Evolutionary conservation across 2,329 filamentous ascomycete genomes (phyloP).

Genomic region (Endothia cerciana): DNA sequence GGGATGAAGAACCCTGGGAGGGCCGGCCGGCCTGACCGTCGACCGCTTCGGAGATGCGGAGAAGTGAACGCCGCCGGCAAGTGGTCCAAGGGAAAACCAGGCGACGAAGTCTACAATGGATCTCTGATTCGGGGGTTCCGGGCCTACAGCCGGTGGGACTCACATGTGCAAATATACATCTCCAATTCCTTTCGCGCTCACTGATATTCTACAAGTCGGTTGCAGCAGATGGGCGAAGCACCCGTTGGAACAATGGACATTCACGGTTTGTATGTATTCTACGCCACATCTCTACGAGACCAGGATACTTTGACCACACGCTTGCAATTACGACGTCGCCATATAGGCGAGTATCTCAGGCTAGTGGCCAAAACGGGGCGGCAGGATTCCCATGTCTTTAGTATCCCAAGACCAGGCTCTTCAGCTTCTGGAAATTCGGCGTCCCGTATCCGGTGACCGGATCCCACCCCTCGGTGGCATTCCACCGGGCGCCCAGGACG

Average conservation of each 20-base stretch:
- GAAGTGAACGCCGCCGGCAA: constrained; percentile 31
- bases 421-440: constrained; percentile 21
- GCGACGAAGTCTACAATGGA: background rate
- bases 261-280: too few species aligned
- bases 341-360: too few species aligned
- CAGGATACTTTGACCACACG: background rate
- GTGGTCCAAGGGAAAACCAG: background rate
- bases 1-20: constrained; percentile 55
- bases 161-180: too few species aligned
- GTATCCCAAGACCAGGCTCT: constrained; percentile 10
- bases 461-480: constrained; percentile 20
- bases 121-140: too few species aligned
- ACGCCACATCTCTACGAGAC: background rate
- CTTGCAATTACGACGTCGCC: too few species aligned
- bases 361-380: too few species aligned
- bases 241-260: too few species aligned
- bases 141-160: too few species aligned
- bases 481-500: constrained; percentile 20
- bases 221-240: too few species aligned
- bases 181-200: too few species aligned
- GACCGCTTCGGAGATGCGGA: constrained; percentile 47
- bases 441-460: constrained; percentile 18
- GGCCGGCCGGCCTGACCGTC: constrained; percentile 48
- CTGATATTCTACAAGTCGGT: too few species aligned
- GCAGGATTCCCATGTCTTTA: background rate